Base-by-base conservation (phyloP, 1,139 yeast species). In the Geotrichum carabidarum region DNA sequence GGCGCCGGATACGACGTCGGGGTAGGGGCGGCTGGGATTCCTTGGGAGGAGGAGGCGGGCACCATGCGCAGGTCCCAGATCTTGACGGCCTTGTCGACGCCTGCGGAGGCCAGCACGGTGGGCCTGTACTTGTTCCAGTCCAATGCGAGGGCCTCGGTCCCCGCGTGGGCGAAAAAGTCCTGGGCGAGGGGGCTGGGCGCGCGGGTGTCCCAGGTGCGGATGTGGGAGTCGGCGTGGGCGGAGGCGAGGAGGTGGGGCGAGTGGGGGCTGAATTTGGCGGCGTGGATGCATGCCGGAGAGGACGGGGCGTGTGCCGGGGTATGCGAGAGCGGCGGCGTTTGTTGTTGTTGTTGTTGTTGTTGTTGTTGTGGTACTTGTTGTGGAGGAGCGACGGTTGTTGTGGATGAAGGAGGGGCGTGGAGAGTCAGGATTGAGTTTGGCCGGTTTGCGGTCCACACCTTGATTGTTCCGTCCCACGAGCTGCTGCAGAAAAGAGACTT, bases 71-170 rank as follows among this genome's bases (percentile, higher is more conserved):
- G 70, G 68, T 93, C 99, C 97, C 98, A 91, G 2, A 89, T 75
- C 60, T 90, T 78, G 47, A 90, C 79, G 30, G 84, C 75, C 65
- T 87, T 86, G 69, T 93, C 98, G 11, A 94, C 94, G 8, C 97
- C 96, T 1, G 87, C 94, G 0, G 95, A 81, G 2, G 96, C 96
- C 8, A 93, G 74, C 0, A 88, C 79, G 2, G 84, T 78, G 1
- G 89, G 78, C 61, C 88, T 78, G 70, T 93, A 93, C 69, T 91
- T 90, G 72, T 93, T 93, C 84, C 93, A 91, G 72, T 90, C 97
- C 58, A 91, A 80, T 2, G 86, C 74, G 48, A 93, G 75, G 7
- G 88, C 78, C 67, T 93, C 98, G 54, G 88, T 76, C 1, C 95
- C 95, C 9, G 82, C 79, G 66, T 90, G 96, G 1, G 89, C 85